Evolutionary conservation across 192 early-diverging fungal genomes (phyloP).

Genomic region (Umbelopsis sp.): DNA sequence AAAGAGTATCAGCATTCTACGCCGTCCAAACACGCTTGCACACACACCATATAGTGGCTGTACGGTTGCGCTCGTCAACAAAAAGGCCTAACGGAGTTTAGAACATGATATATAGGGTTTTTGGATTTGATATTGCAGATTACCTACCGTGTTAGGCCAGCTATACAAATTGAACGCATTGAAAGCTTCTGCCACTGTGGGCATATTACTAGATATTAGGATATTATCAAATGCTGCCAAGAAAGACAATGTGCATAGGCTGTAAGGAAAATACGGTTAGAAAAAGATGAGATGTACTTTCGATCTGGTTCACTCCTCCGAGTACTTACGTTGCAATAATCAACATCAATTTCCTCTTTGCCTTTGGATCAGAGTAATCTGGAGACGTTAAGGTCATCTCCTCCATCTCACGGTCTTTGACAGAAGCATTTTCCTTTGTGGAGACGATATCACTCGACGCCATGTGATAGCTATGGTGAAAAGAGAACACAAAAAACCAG

Average conservation of each 20-base stretch:
- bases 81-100: slow-evolving; percentile 34
- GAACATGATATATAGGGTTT: not conserved
- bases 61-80: slow-evolving; percentile 45
- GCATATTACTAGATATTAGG: slow-evolving; percentile 28
- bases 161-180: slow-evolving; percentile 32
- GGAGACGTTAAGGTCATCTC: not conserved
- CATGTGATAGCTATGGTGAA: not conserved
- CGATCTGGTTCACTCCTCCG: not conserved
- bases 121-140: not conserved
- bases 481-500: not conserved
- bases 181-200: slow-evolving; percentile 30
- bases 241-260: slow-evolving; percentile 30
- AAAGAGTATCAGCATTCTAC: slow-evolving; percentile 55
- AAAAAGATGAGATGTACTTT: not conserved
- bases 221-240: slow-evolving; percentile 40
- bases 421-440: not conserved
- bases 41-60: slow-evolving; percentile 53
- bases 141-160: slow-evolving; percentile 34
- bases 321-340: slow-evolving; percentile 1
- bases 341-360: not conserved
- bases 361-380: not conserved
- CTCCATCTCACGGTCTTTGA: not conserved
- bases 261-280: not conserved
- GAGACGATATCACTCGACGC: not conserved
- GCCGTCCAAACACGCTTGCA: slow-evolving; percentile 50